These are phyloP conservation scores for Trichosporon sp. DNA, from an alignment of 1,284 basidiomycete species.

Conservation along the genomic window DNA sequence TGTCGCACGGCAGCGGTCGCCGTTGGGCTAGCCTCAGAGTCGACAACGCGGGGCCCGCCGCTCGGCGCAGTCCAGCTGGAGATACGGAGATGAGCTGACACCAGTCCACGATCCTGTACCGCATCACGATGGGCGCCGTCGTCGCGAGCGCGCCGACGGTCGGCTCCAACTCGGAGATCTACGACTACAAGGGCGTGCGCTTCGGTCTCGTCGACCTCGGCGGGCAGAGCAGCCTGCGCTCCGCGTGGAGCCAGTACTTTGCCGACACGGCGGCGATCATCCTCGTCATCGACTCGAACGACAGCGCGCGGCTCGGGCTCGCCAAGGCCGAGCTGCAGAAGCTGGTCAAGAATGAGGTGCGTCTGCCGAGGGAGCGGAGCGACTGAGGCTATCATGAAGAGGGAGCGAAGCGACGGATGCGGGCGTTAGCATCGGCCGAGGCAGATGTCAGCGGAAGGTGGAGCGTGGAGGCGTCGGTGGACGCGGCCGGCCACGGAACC, in stretches of 20 bases:
- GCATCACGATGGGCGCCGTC: slow-evolving; percentile 54
- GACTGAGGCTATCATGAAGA: too few relatives aligned
- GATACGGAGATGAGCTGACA: background rate
- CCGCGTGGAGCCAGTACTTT: slow-evolving; percentile 52
- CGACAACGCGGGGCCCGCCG: too few relatives aligned
- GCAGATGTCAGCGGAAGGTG: too few relatives aligned
- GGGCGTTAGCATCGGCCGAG: too few relatives aligned
- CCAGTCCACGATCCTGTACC: slow-evolving; percentile 52
- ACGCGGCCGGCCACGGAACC: too few relatives aligned
- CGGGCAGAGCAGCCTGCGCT: slow-evolving; percentile 51
- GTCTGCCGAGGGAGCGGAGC: slow-evolving; percentile 17
- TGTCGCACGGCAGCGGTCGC: background rate
- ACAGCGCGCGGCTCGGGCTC: slow-evolving; percentile 49
- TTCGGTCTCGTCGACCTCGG: slow-evolving; percentile 54
- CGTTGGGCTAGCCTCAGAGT: too few relatives aligned
- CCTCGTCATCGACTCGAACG: slow-evolving; percentile 54
- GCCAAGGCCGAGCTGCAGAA: slow-evolving; percentile 52
- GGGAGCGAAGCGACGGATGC: too few relatives aligned
- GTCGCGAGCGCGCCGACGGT: slow-evolving; percentile 55
- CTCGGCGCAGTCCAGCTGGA: background rate
- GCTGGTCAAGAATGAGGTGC: slow-evolving; percentile 43
- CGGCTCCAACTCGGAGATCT: slow-evolving; percentile 50
- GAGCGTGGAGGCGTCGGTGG: too few relatives aligned
- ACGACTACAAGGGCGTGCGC: slow-evolving; percentile 54
- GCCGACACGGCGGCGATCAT: slow-evolving; percentile 51